Conservation (phyloP, 1,139 yeast species). For the Pichia sp. region DNA sequence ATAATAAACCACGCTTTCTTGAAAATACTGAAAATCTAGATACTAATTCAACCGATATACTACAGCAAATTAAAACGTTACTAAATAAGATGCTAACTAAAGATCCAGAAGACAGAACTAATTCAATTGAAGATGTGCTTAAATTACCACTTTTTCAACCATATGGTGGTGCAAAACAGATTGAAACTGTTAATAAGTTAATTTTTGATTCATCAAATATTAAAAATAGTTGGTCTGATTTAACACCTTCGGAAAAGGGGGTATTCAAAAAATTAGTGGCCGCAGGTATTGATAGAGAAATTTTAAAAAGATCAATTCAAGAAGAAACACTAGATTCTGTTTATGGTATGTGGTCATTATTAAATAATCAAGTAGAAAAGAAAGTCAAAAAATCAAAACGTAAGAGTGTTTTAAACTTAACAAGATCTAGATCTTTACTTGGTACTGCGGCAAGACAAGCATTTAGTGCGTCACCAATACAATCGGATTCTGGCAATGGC, state of each 20-base stretch:
- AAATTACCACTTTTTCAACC: conserved; percentile 55
- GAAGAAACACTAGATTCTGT: conserved; percentile 65
- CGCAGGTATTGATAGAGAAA: conserved; percentile 60
- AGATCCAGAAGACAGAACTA: conserved; percentile 60
- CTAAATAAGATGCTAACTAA: conserved; percentile 55
- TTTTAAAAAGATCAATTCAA: conserved; percentile 54
- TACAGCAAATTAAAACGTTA: conserved; percentile 6
- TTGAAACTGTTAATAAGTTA: conserved; percentile 37
- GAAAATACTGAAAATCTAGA: conserved; percentile 27
- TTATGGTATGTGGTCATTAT: conserved; percentile 79
- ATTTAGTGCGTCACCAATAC: conserved; percentile 15
- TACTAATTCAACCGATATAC: background rate
- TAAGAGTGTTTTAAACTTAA: conserved; percentile 40
- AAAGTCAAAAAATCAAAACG: conserved; percentile 42
- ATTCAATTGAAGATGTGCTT: conserved; percentile 49
- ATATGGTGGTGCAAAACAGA: conserved; percentile 36
- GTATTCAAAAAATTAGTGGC: conserved; percentile 59
- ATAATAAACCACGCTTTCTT: conserved; percentile 54
- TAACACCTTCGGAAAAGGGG: conserved; percentile 45
- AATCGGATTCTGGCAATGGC: background rate
- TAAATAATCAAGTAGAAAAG: conserved; percentile 51
- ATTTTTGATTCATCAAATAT: conserved; percentile 30
- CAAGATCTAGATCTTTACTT: conserved; percentile 22
- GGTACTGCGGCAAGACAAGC: conserved; percentile 19
- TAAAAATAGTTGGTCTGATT: conserved; percentile 29